A percentile compares a stretch with the other conserved stretches of the same genome.
phyloP scores from a whole-genome alignment of 805 yeast species.

The Blastobotrys robertii region DNA sequence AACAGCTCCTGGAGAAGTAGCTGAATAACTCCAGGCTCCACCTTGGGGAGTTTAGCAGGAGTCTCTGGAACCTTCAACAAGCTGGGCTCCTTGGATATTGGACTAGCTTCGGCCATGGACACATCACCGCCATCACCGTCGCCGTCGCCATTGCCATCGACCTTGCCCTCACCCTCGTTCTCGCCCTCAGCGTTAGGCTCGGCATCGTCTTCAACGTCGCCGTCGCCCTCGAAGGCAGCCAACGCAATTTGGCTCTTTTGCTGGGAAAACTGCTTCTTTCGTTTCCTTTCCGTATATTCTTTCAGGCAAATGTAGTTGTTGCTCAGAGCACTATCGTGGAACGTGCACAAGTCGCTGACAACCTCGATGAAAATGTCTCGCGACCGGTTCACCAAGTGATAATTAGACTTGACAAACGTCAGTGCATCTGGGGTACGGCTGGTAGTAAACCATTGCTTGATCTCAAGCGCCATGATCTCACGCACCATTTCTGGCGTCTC shows the following conservation, averaged over 20 bases:
- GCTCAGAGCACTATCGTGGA: constrained; percentile 11
- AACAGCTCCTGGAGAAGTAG: constrained; percentile 56
- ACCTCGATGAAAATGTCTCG: constrained; percentile 41
- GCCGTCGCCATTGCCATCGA: constrained; percentile 14
- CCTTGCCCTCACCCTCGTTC: constrained; percentile 1
- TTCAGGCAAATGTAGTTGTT: constrained; percentile 19
- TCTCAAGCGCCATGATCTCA: constrained; percentile 41
- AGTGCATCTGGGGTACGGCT: constrained; percentile 14
- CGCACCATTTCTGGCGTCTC: constrained; percentile 48
- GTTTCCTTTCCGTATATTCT: constrained; percentile 1
- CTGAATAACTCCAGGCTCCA: constrained; percentile 50
- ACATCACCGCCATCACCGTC: background rate
- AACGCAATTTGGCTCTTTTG: constrained; percentile 6
- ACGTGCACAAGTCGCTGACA: constrained; percentile 21
- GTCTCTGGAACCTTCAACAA: constrained; percentile 13
- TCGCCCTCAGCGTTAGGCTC: constrained; percentile 7
- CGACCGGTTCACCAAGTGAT: constrained; percentile 30
- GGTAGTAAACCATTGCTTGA: constrained; percentile 34
- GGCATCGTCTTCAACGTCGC: constrained; percentile 11
- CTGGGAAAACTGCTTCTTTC: constrained; percentile 14
- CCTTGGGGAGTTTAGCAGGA: background rate
- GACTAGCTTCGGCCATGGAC: constrained; percentile 1
- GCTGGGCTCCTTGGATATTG: constrained; percentile 20
- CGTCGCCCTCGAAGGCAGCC: constrained; percentile 6
- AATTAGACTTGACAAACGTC: constrained; percentile 23